phyloP scores from a whole-genome alignment of 2,329 filamentous ascomycete genomes.

The Epichloe festucae region DNA sequence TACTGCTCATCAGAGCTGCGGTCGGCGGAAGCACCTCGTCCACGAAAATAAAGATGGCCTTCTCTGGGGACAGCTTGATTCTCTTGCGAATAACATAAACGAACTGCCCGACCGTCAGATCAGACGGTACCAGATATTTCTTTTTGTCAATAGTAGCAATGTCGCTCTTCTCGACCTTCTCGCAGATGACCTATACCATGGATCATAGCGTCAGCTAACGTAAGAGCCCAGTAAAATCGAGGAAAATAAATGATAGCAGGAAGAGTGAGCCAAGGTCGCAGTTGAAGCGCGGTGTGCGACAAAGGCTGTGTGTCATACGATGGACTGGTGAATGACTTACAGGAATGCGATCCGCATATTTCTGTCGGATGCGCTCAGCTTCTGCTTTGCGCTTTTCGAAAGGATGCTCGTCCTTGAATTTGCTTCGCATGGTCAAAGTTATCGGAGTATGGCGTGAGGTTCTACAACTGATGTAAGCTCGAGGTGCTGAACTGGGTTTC shows the following conservation, averaged over 20 bases:
- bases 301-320: neutral
- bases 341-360: constrained; percentile 96
- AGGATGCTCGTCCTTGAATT: constrained; percentile 99
- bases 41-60: constrained; percentile 99
- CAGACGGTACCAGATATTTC: constrained; percentile 96
- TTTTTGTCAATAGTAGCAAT: constrained; percentile 99
- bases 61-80: constrained; percentile 98
- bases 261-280: neutral
- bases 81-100: constrained; percentile 99
- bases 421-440: constrained; percentile 70
- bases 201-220: neutral
- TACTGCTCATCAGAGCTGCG: constrained; percentile 95
- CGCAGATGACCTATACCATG: constrained; percentile 75
- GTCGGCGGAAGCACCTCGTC: constrained; percentile 95
- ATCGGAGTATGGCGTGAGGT: neutral
- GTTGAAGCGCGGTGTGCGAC: neutral
- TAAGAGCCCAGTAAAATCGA: neutral
- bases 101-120: constrained; percentile 97
- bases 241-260: neutral
- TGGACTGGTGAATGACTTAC: constrained; percentile 42
- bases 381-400: constrained; percentile 99
- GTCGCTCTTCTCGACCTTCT: constrained; percentile 98
- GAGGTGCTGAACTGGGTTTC: neutral
- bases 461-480: constrained; percentile 1
- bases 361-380: constrained; percentile 97